Evolutionary conservation across 345 rosid species (phyloP), one percentile per base, ranked within the genome.

Genomic region (Carallia pectinifolia): DNA sequence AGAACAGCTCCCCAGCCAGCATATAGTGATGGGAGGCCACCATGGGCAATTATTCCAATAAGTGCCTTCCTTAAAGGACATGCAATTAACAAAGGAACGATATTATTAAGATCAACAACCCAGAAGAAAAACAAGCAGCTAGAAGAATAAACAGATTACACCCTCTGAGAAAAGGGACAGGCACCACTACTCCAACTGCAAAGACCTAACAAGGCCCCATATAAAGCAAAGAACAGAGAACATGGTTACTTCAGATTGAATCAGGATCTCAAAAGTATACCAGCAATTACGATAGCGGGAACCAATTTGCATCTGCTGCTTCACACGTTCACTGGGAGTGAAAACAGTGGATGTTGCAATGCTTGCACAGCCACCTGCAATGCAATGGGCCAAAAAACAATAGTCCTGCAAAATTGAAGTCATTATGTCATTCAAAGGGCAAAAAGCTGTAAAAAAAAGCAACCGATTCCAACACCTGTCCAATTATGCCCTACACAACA

Each of bases 301-400:
- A 81, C 93, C 87, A 79, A 93, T 88, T 93, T 93, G 97, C 93
- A 93, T 89, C 85, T 89, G 96, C 84, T 93, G 98, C 90, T 93
- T 93, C 75, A 93, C 81, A 65, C 81, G 85, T 74, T 93, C 98
- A 72, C 96, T 93, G 8, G 97, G 98, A 54, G 96, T 90, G 78
- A 89, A 93, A 64, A 93, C 79, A 82, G 88, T 86, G 74, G 97
- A 93, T 61, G 98, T 90, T 56, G 96, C 98, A 66, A 89, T 34
- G 67, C 98, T 90, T 69, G 98, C 96, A 59, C 87, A 88, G 73
- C 98, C 98, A 68, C 98, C 98, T 27, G 96, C 98, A 76, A 85
- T 19, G 76, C 97, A 90, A 77, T 93, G 98, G 60, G 87, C 84
- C 31, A 90, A 72, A 71, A 96, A 85, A 70, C 83, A 83, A 83